Evolutionary conservation across 495 filamentous ascomycete genomes (phyloP).

Genomic region (Neurospora sp.): DNA sequence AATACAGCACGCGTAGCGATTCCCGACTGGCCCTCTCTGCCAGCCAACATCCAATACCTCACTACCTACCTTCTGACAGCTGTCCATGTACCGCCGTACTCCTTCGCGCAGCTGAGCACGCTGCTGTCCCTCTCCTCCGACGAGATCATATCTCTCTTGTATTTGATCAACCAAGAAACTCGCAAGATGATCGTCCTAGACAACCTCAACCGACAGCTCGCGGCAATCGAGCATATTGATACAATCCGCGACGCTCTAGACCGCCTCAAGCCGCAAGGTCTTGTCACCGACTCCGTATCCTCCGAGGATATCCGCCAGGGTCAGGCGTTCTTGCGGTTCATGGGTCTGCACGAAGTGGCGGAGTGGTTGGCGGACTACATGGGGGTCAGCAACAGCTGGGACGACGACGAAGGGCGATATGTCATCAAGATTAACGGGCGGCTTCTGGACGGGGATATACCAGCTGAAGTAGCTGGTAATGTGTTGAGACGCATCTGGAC

Average conservation of each 20-base stretch:
- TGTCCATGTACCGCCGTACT: neutral
- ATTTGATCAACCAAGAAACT: conserved; percentile 3
- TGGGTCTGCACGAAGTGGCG: conserved; percentile 7
- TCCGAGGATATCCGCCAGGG: conserved; percentile 5
- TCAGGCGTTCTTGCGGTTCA: conserved; percentile 3
- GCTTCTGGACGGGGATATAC: neutral
- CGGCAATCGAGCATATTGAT: neutral
- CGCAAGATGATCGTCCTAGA: neutral
- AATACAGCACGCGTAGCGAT: neutral
- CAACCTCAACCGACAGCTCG: neutral
- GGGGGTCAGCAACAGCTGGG: neutral
- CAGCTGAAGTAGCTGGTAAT: neutral
- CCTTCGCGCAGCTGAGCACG: neutral
- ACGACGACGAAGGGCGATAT: neutral
- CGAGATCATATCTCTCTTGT: neutral
- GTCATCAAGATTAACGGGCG: neutral
- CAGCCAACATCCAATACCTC: conserved; percentile 10
- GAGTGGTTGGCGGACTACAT: conserved; percentile 3
- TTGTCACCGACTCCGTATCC: conserved; percentile 6
- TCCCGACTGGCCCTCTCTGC: conserved; percentile 8
- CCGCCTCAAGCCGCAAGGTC: neutral
- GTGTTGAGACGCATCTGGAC: neutral
- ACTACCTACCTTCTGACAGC: conserved; percentile 9
- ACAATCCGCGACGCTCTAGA: neutral
- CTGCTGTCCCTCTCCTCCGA: neutral